phyloP scores from a whole-genome alignment of 345 rosid genomes.

The Camelina hispida region DNA sequence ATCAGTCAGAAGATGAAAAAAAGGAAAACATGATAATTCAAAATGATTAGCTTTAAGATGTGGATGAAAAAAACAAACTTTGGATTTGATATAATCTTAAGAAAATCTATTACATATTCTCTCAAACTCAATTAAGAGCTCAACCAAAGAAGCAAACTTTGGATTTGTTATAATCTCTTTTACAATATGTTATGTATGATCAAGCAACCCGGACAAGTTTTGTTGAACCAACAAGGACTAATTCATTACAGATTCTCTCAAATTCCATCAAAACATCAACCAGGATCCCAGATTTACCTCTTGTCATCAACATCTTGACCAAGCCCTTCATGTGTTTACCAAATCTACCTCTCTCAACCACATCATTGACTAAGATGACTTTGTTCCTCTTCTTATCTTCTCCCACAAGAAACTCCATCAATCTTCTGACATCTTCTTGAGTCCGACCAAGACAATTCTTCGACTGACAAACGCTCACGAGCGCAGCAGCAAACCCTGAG shows the following conservation, averaged over 20 bases:
- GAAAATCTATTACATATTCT: conserved; percentile 53
- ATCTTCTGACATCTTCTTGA: conserved; percentile 53
- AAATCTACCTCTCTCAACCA: conserved; percentile 48
- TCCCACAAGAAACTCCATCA: conserved; percentile 50
- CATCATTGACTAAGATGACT: conserved; percentile 44
- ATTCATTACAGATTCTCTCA: conserved; percentile 58
- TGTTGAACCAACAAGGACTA: conserved; percentile 40
- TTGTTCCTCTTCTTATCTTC: conserved; percentile 47
- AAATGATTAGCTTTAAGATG: too few species aligned
- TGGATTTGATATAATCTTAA: background rate
- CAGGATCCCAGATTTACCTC: conserved; percentile 52
- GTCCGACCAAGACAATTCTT: conserved; percentile 53
- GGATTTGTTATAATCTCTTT: conserved; percentile 14
- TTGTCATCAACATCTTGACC: conserved; percentile 60
- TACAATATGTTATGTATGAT: background rate
- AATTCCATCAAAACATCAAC: conserved; percentile 66
- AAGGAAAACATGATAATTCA: too few species aligned
- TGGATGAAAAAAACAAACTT: background rate
- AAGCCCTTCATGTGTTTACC: conserved; percentile 54
- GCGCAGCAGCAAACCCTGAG: conserved; percentile 78
- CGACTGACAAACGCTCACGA: conserved; percentile 59
- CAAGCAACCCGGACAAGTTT: conserved; percentile 52
- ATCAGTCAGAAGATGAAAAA: too few species aligned
- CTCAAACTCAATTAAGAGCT: conserved; percentile 51
- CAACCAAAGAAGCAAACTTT: conserved; percentile 13